Evolutionary conservation across 164 flowering plant genomes (phyloP).

Genomic region (Aristolochia contorta): DNA sequence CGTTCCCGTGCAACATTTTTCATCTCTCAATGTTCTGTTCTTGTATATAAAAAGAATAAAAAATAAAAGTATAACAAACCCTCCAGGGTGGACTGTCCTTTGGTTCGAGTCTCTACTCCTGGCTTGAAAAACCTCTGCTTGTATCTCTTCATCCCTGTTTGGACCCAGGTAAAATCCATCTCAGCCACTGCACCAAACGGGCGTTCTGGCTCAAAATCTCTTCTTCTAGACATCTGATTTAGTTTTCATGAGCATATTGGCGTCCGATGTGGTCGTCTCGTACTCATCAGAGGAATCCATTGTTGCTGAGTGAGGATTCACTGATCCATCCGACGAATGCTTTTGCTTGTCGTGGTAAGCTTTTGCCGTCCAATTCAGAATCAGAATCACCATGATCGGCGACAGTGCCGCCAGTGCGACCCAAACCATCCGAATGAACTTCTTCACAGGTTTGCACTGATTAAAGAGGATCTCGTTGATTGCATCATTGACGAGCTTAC

Average conservation of each 20-base stretch:
- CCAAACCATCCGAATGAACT: conserved; percentile 46
- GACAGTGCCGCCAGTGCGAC: conserved; percentile 35
- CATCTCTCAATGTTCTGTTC: too few relatives aligned
- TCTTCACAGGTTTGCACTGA: conserved; percentile 71
- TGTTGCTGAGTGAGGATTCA: conserved; percentile 28
- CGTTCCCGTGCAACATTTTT: too few relatives aligned
- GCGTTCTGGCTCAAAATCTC: too few relatives aligned
- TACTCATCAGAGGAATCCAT: conserved; percentile 12
- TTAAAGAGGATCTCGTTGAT: conserved; percentile 44
- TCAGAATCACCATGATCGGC: conserved; percentile 38
- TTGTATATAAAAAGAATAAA: too few relatives aligned
- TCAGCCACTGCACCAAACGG: too few relatives aligned
- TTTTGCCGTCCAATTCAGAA: conserved; percentile 39
- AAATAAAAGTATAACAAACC: too few relatives aligned
- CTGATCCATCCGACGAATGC: conserved; percentile 33
- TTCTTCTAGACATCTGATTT: too few relatives aligned
- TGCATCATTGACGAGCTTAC: conserved; percentile 54
- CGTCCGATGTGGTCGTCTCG: conserved; percentile 4
- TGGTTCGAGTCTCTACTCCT: too few relatives aligned
- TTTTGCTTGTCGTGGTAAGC: conserved; percentile 24
- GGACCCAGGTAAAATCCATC: too few relatives aligned
- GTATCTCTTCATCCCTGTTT: too few relatives aligned
- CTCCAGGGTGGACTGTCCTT: too few relatives aligned
- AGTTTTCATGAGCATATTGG: background rate
- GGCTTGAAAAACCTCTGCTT: too few relatives aligned